These are phyloP conservation scores for Leptographium flavum DNA, from an alignment of 2,329 filamentous ascomycete species.

Conservation along the genomic window DNA sequence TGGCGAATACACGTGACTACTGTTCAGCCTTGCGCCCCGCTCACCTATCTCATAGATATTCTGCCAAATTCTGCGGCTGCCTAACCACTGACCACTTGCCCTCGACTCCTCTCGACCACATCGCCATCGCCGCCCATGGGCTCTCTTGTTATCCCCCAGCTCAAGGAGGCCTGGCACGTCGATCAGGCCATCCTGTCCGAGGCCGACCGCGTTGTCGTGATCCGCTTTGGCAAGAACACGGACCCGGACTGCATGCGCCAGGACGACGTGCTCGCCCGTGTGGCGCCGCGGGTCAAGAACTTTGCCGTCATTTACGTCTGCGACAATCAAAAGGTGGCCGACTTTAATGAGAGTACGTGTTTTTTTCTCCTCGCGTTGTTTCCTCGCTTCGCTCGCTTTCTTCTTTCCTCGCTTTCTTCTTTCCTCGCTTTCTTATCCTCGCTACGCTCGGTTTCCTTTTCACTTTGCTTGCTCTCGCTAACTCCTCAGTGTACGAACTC, in stretches of 20 bases:
- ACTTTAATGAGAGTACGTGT: constrained; percentile 59
- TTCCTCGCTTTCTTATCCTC: too few species aligned
- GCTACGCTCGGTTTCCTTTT: too few species aligned
- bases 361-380: not conserved
- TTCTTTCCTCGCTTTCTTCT: too few species aligned
- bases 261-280: constrained; percentile 89
- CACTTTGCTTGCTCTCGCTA: too few species aligned
- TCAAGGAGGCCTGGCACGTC: constrained; percentile 91
- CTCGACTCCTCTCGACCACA: too few species aligned
- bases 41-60: too few species aligned
- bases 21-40: too few species aligned
- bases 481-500: constrained; percentile 78
- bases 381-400: not conserved
- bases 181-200: constrained; percentile 86
- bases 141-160: constrained; percentile 82
- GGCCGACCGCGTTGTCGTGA: constrained; percentile 84
- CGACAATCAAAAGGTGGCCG: constrained; percentile 78
- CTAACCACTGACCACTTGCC: too few species aligned
- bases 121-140: too few species aligned
- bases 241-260: constrained; percentile 62
- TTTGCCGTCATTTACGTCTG: constrained; percentile 88
- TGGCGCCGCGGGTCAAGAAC: constrained; percentile 87
- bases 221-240: constrained; percentile 81
- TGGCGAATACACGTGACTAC: too few species aligned
- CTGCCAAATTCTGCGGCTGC: too few species aligned